Conservation (phyloP, 1,284 basidiomycete genomes). For the Amylostereum chailletii region DNA sequence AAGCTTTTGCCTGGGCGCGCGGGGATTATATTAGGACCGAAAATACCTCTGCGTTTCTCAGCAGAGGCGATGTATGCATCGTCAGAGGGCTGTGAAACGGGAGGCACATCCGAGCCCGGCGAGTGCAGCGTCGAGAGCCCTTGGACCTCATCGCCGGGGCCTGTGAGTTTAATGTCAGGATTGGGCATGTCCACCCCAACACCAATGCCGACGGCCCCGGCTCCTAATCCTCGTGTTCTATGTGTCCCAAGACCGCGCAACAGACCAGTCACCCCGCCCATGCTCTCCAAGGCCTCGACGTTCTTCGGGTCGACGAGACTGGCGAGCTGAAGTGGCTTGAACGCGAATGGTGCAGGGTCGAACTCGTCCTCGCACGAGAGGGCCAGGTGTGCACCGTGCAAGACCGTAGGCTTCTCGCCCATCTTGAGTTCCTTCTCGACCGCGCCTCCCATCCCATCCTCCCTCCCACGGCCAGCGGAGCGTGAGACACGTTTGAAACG, state of each 20-base stretch:
- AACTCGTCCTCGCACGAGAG: slow-evolving; percentile 49
- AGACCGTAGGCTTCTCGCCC: slow-evolving; percentile 15
- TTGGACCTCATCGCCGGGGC: slow-evolving; percentile 24
- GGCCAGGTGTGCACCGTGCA: slow-evolving; percentile 26
- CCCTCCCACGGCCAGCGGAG: too few species aligned
- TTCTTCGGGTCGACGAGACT: slow-evolving; percentile 87
- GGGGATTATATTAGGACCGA: slow-evolving; percentile 81
- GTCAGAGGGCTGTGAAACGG: slow-evolving; percentile 17
- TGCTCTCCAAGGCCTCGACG: slow-evolving; percentile 52
- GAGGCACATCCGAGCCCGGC: slow-evolving; percentile 14
- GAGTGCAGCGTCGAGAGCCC: slow-evolving; percentile 4
- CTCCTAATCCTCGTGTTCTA: slow-evolving; percentile 44
- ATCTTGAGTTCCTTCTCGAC: too few species aligned
- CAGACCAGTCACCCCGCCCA: slow-evolving; percentile 72
- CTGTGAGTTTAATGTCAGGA: background rate
- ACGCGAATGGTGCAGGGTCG: slow-evolving; percentile 64
- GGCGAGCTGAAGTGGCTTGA: slow-evolving; percentile 73
- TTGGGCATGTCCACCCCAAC: background rate
- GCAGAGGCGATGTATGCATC: slow-evolving; percentile 46
- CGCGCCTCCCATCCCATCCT: too few species aligned
- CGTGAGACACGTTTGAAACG: too few species aligned
- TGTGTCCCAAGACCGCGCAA: slow-evolving; percentile 72
- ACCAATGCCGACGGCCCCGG: background rate
- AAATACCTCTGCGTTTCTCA: slow-evolving; percentile 66
- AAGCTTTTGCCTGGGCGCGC: slow-evolving; percentile 72